Evolutionary conservation across 2,329 filamentous ascomycete genomes (phyloP), one percentile per base, ranked within the genome.

Genomic region (Microascus cirrosus): DNA sequence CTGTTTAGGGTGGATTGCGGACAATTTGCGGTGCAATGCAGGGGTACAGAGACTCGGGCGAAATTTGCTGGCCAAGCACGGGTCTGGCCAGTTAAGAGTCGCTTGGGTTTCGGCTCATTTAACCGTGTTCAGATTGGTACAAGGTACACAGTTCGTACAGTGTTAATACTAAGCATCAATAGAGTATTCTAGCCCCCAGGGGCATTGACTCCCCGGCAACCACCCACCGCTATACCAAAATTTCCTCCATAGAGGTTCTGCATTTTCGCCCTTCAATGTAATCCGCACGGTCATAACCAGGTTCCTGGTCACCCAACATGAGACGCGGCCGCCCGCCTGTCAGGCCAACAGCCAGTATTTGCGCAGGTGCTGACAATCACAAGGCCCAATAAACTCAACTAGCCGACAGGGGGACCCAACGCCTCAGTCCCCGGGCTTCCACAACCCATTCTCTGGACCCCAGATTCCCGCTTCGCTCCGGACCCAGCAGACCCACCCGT

Each of bases 31-130:
- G 34, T 22, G 34, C 34, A 35, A 57, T 57, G 55, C 55, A 50
- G n/a, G 48, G 32, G 28, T 36, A 12, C 24, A 28, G 18, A 34
- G 34, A 12, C 36, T 24, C 18, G 5, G 22, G 3, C 18, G 11
- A 22, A 50, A 24, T n/a, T 20, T 13, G 45, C 11, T 50, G n/a
- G 18, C 45, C 20, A 22, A 20, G 45, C 45, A 50, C 45, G 45
- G 45, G 12, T 5, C 45, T n/a, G 22, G 2, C 20, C 20, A 11
- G 45, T 8, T 15, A 20, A 45, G 32, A 28, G 54, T 34, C 54
- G 54, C 34, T 22, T 55, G 54, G 39, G 54, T 56, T 56, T 56
- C 55, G 42, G 50, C 34, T 56, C 42, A 56, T 56, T 56, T 56
- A 56, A 51, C 55, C 55, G 55, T 28, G 39, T 56, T 48, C 18